Evolutionary conservation across 176 grass and related monocot species (phyloP).

Genomic region (bread wheat (Triticum aestivum)): IWGSC_CS_RefSeq_v2.1 NC_057803.1:3124014-3124513

Average conservation of each 20-base stretch:
- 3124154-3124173: background rate
- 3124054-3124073: constrained; percentile 99
- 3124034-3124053: constrained; percentile 99
- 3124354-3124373: constrained; percentile 22
- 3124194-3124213: no score
- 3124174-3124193: constrained; percentile 15
- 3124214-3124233: background rate
- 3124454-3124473: background rate
- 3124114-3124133: constrained; percentile 85
- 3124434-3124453: constrained; percentile 19
- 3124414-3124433: constrained; percentile 21
- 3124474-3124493: background rate
- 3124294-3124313: background rate
- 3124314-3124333: background rate
- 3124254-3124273: constrained; percentile 15
- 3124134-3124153: constrained; percentile 57
- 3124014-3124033: constrained; percentile 94
- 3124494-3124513: background rate
- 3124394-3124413: constrained; percentile 12
- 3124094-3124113: constrained; percentile 88
- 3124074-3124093: constrained; percentile 99
- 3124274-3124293: constrained; percentile 4
- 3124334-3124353: constrained; percentile 13
- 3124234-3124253: constrained; percentile 10
- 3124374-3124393: background rate